Percentiles rank a stretch among this genome's conserved stretches.
Conservation (phyloP, 1,139 yeast species). For the Lodderomyces jiufengensis region DNA sequence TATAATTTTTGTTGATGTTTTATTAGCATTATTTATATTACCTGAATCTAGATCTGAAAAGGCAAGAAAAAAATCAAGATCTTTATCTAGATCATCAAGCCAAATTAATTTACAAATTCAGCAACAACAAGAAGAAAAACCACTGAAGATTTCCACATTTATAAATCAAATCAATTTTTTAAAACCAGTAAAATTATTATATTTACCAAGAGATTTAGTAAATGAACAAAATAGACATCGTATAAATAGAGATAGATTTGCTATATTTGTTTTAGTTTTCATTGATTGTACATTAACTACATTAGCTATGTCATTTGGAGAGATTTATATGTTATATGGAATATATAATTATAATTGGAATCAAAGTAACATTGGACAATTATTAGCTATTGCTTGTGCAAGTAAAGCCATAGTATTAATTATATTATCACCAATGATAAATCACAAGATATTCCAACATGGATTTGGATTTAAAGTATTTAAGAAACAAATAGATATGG, state of each 20-base stretch:
- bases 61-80: slow-evolving; percentile 46
- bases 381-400: slow-evolving; percentile 53
- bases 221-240: slow-evolving; percentile 13
- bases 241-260: slow-evolving; percentile 20
- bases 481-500: slow-evolving; percentile 45
- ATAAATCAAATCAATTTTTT: slow-evolving; percentile 23
- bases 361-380: slow-evolving; percentile 55
- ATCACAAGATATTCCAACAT: slow-evolving; percentile 25
- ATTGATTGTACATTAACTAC: slow-evolving; percentile 45
- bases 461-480: slow-evolving; percentile 31
- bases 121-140: slow-evolving; percentile 2
- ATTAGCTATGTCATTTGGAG: slow-evolving; percentile 38
- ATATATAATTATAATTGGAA: slow-evolving; percentile 59
- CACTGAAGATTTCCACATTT: not conserved
- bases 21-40: slow-evolving; percentile 36
- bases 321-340: slow-evolving; percentile 53
- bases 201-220: slow-evolving; percentile 37
- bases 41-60: slow-evolving; percentile 58
- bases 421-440: slow-evolving; percentile 32
- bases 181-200: slow-evolving; percentile 45
- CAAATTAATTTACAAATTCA: slow-evolving; percentile 7
- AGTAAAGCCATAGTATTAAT: slow-evolving; percentile 35
- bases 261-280: slow-evolving; percentile 42
- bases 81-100: slow-evolving; percentile 24
- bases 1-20: slow-evolving; percentile 20